Percentiles rank a stretch among this genome's conserved stretches.
Evolutionary conservation across 805 yeast genomes (phyloP).

Genomic region (Sugiyamaella boreocaroliniensis): DNA sequence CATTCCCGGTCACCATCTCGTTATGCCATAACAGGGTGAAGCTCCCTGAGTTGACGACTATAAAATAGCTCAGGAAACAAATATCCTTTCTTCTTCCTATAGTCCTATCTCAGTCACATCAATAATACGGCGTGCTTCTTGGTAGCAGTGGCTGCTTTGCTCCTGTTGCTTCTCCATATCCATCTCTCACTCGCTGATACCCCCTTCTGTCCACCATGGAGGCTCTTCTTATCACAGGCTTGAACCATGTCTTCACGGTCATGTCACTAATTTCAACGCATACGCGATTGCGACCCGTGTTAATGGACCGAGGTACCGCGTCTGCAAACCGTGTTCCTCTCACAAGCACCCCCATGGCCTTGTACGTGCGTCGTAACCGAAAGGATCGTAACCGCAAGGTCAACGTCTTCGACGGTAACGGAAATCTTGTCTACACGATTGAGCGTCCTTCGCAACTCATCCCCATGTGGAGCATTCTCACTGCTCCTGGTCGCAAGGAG

Average conservation of each 20-base stretch:
- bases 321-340: constrained; percentile 10
- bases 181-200: no score
- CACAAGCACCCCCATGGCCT: constrained; percentile 30
- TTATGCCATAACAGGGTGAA: no score
- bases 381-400: constrained; percentile 39
- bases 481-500: constrained; percentile 40
- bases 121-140: no score
- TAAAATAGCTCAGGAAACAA: no score
- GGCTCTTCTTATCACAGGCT: constrained; percentile 4
- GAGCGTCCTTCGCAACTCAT: constrained; percentile 43
- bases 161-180: no score
- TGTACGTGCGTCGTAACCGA: constrained; percentile 46
- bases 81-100: no score
- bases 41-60: no score
- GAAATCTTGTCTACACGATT: constrained; percentile 42
- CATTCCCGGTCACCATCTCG: neutral
- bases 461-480: constrained; percentile 48
- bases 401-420: constrained; percentile 45
- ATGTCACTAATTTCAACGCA: constrained; percentile 7
- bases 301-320: neutral
- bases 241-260: constrained; percentile 5
- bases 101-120: no score
- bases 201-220: constrained; percentile 6
- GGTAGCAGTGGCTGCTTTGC: no score
- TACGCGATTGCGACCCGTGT: constrained; percentile 1